Evolutionary conservation across 2,329 filamentous ascomycete species (phyloP).

Genomic region (Apiospora hydei): DNA sequence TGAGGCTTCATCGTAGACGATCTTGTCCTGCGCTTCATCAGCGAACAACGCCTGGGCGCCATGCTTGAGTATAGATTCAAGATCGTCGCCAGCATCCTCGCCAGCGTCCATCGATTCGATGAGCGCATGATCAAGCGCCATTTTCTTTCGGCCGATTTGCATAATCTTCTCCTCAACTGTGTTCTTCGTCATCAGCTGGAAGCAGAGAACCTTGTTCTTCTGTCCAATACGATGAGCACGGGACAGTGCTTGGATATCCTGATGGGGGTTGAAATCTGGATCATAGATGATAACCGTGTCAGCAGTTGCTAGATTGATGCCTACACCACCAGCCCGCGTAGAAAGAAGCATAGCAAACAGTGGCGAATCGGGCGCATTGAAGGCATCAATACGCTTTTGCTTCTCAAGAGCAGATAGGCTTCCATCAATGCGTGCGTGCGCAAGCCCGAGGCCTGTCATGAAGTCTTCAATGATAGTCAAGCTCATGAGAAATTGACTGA

Average conservation of each 20-base stretch:
- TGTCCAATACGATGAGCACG: slow-evolving; percentile 96
- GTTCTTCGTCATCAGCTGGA: slow-evolving; percentile 89
- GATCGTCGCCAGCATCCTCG: slow-evolving; percentile 78
- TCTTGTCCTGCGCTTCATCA: slow-evolving; percentile 74
- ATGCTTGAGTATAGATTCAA: slow-evolving; percentile 87
- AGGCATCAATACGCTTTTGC: slow-evolving; percentile 92
- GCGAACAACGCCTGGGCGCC: slow-evolving; percentile 88
- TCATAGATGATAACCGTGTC: slow-evolving; percentile 98
- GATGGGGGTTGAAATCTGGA: slow-evolving; percentile 96
- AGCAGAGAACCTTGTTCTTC: slow-evolving; percentile 93
- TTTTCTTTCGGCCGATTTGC: slow-evolving; percentile 93
- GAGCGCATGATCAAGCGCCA: slow-evolving; percentile 92
- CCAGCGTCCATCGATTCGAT: slow-evolving; percentile 91
- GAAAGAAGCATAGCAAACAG: slow-evolving; percentile 93
- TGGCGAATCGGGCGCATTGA: slow-evolving; percentile 82
- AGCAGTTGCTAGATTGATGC: slow-evolving; percentile 95
- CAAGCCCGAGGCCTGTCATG: slow-evolving; percentile 74
- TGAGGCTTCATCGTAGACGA: slow-evolving; percentile 80
- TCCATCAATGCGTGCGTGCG: slow-evolving; percentile 87
- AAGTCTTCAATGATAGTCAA: slow-evolving; percentile 94
- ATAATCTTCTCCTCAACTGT: slow-evolving; percentile 96
- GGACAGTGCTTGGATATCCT: slow-evolving; percentile 94
- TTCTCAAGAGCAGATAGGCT: slow-evolving; percentile 81
- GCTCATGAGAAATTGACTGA: slow-evolving; percentile 93
- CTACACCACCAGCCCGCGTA: slow-evolving; percentile 93